Evolutionary conservation across 2,329 filamentous ascomycete species (phyloP), one percentile per base, ranked within the genome.

Genomic region (Trichothecium sympodiale): DNA sequence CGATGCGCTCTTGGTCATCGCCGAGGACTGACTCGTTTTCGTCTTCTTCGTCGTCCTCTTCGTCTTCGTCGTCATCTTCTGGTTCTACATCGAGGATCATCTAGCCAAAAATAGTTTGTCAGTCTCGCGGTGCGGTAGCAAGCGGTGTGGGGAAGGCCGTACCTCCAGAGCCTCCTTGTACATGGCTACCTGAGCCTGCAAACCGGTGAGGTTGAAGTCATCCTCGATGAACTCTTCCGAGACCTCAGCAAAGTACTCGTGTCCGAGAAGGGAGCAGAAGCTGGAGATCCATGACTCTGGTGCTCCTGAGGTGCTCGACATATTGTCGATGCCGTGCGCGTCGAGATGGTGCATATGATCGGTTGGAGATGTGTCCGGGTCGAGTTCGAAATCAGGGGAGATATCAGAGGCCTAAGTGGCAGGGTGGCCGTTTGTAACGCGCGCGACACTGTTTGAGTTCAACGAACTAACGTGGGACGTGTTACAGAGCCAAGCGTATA

Each of bases 161-260:
- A 80, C 76, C 69, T 98, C 91, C 44, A 98, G 66, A 10, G 91
- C 91, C 63, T 98, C 91, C 62, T 96, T 98, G 61, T 98, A 98
- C 84, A 95, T 94, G 44, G 86, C 82, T 35, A 98, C 91, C 63
- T 96, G 89, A 41, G 80, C 83, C 61, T 94, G 87, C 51, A 98
- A 69, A 34, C 91, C 91, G 1, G 91, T 98, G 45, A 98, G 70
- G 61, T 98, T 98, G 71, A 98, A 98, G 61, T 98, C 91, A 77
- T 98, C 91, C 60, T 98, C 91, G 55, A 98, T 96, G 52, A 98
- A 98, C 54, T 98, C 91, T 63, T 98, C 91, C 31, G 86, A 91
- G 34, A 98, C 89, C 66, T 98, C 91, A 43, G 91, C 91, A 60
- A 98, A 98, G 65, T 96, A 98, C 61, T 98, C 91, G 58, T 98